Base-by-base conservation (phyloP, 2,329 filamentous ascomycete species). In the Didymella lethalis region DNA sequence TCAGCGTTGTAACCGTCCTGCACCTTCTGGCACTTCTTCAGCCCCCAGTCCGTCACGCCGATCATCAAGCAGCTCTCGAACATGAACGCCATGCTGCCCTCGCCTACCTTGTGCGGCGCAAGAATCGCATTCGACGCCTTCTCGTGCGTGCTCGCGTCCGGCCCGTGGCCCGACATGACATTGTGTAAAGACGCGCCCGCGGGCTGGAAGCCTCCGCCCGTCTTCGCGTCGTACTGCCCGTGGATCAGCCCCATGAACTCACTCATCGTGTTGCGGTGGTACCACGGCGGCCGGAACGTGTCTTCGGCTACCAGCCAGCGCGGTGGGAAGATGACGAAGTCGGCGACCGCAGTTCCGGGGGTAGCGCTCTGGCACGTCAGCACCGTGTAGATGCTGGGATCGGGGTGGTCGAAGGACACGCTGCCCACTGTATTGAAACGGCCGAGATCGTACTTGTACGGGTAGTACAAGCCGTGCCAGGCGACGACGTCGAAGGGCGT, bases 1-100 rank as follows among this genome's bases (percentile, higher is more conserved):
- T 96, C 90, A 57, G 88, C 86, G 72, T 87, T 93, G 71, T 95
- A 96, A 56, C 85, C 85, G 64, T 86, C 82, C 79, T 91, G 89
- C 40, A 90, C 85, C 77, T 90, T 91, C 69, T 83, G 78, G 72
- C 88, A 94, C 62, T 85, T 85, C 75, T 86, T 89, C 62, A 91
- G 76, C 1, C 88, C 89, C 88, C 88, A 91, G 57, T 89, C 85
- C 1, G 89, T 90, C 28, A 91, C 88, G 1, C 88, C 88, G 2
- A 91, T 83, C 86, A 90, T 89, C 54, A 90, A 70, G 54, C 83
- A 87, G 64, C 84, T 85, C 76, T 88, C 86, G 76, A 88, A 88
- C 86, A 88, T 88, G 63, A 88, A 88, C 0, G 86, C 86, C 85
- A 89, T 85, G 70, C 86, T 88, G 2, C 85, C 85, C 63, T 86